Base-by-base conservation (phyloP, 2,329 filamentous ascomycete genomes). In the Epichloe bromicola region DNA sequence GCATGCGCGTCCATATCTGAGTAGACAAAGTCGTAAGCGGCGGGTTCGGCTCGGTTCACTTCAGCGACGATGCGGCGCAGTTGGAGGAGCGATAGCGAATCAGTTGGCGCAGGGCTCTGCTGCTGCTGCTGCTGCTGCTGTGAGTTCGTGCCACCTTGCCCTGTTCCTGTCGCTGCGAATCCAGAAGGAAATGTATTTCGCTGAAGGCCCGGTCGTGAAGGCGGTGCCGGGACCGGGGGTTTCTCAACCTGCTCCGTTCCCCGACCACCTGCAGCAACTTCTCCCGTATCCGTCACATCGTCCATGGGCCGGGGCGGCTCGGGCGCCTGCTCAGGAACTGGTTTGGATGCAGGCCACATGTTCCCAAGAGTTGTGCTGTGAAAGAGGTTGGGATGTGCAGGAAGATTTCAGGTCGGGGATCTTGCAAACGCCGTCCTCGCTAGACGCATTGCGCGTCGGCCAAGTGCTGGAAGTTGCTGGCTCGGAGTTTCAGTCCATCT, bases 1-100 rank as follows among this genome's bases (percentile, higher is more conserved):
- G 86, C 81, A 59, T 95, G 84, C 1, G 80, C 72, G 20, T 83
- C 82, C 51, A 78, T 77, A 65, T 91, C 86, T 26, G 78, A 72
- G 69, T 91, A 91, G 56, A 79, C 79, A 64, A 95, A 98, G 54
- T 93, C 89, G 72, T 98, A 98, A 11, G 82, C 80, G 42, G 77
- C 73, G 47, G 84, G 78, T 57, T 89, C 85, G 48, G 74, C 64
- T 56, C 79, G 80, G 15, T 85, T 85, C 58, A 88, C 81, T 53
- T 90, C 86, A 55, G 81, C 79, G 17, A 90, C 83, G 50, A 90
- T 78, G 57, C 79, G 80, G 56, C 80, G 78, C 47, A 91, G 73
- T 66, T 91, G 86, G 54, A 82, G 76, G 42, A 91, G 71, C 36
- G 85, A 90, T 30, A 91, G 73, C 15, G 86, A 90, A 67, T 90